Conservation (phyloP, 208 protist species). For the Trypanosoma mega region DNA sequence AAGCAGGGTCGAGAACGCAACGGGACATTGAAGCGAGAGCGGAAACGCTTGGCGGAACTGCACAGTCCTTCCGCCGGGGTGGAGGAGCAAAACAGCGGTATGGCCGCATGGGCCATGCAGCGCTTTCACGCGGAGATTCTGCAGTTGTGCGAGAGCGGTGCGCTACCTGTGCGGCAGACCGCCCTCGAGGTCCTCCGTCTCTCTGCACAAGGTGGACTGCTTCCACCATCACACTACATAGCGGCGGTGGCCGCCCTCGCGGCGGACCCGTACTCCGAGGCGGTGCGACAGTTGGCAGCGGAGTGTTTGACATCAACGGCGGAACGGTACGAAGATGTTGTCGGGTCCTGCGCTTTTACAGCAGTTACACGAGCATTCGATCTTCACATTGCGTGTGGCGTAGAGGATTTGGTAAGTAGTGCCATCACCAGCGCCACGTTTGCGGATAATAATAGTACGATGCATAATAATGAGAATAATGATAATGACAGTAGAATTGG, state of each 20-base stretch:
- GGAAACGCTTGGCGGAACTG: background rate
- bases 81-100: slow-evolving; percentile 83
- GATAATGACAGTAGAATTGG: too few relatives aligned
- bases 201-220: slow-evolving; percentile 53
- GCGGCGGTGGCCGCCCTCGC: slow-evolving; percentile 53
- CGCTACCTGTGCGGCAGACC: slow-evolving; percentile 39
- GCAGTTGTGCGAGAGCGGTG: slow-evolving; percentile 34
- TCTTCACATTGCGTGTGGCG: slow-evolving; percentile 52
- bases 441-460: too few relatives aligned
- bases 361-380: slow-evolving; percentile 56
- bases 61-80: background rate
- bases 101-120: slow-evolving; percentile 85
- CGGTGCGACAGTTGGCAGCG: slow-evolving; percentile 44
- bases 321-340: slow-evolving; percentile 62
- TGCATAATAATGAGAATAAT: too few relatives aligned
- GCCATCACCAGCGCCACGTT: slow-evolving; percentile 14
- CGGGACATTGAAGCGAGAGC: background rate
- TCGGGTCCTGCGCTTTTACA: slow-evolving; percentile 37
- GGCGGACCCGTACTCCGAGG: slow-evolving; percentile 42
- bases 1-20: background rate
- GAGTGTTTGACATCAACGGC: slow-evolving; percentile 34
- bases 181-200: slow-evolving; percentile 67
- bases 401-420: slow-evolving; percentile 54
- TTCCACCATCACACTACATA: slow-evolving; percentile 69
- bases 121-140: slow-evolving; percentile 56